Base-by-base conservation (phyloP, 2,329 filamentous ascomycete species). In the Fusarium sp. region DNA sequence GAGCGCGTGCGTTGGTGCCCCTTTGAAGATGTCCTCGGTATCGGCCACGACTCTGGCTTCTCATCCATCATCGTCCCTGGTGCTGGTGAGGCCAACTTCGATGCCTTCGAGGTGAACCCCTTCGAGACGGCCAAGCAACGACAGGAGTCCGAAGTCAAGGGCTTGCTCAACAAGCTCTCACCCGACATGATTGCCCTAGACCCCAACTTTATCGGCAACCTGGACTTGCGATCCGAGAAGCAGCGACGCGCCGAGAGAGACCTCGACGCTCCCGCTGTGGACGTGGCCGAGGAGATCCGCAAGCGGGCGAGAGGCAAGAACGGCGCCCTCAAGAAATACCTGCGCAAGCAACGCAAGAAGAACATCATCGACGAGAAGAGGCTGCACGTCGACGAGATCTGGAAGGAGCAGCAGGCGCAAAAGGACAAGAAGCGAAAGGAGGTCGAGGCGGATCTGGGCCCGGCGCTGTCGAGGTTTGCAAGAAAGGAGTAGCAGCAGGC, bases 311-410 rank as follows among this genome's bases (percentile, higher is more conserved):
- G 96, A 67, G 97, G 97, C 64, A 95, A 95, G 88, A 99, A 97
- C 81, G 95, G 93, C 77, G 94, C 94, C 68, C 85, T 98, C 74
- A 92, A 95, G 80, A 95, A 95, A 82, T 95, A 97, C 81, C 84
- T 98, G 80, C 88, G 97, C 75, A 98, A 98, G 91, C 95, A 97
- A 86, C 92, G 94, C 54, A 92, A 93, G 80, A 94, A 93, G 88
- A 98, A 98, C 82, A 91, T 99, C 67, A 95, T 99, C 82, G 97
- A 99, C 86, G 97, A 98, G 88, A 95, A 96, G 89, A 92, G 94
- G 80, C 84, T 98, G 82, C 92, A 92, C 81, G 92, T 95, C 57
- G 94, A 98, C 82, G 94, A 95, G 84, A 87, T 98, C 81, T 92
- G 93, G 86, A 91, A 92, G 76, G 90, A 93, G 82, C 91, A 90